Percentiles rank a stretch among this genome's conserved stretches.
Conservation (phyloP, 2,329 filamentous ascomycete species). For the Phialophora macrospora region DNA sequence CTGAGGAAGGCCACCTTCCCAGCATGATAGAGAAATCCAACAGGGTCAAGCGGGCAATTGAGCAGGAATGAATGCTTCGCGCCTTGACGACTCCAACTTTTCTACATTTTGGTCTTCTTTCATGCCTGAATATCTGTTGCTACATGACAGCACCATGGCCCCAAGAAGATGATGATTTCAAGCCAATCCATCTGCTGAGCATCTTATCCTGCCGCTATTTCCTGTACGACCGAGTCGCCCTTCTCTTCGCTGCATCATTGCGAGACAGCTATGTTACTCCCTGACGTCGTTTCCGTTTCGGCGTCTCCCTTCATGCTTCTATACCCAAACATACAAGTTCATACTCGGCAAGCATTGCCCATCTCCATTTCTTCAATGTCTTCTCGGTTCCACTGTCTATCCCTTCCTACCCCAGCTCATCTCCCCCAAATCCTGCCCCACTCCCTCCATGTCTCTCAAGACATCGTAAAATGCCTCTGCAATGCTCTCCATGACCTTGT, state of each 20-base stretch:
- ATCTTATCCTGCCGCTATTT: neutral
- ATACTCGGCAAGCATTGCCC: neutral
- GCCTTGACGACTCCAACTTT: neutral
- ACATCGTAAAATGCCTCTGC: conserved; percentile 54
- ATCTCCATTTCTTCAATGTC: neutral
- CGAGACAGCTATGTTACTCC: neutral
- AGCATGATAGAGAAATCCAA: neutral
- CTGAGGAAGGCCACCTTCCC: neutral
- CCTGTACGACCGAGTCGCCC: neutral
- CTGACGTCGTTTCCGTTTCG: neutral
- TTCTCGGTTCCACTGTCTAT: neutral
- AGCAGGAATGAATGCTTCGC: neutral
- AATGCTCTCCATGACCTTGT: conserved; percentile 68
- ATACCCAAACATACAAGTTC: neutral
- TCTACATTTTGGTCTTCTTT: neutral
- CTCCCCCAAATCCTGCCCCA: conserved; percentile 34
- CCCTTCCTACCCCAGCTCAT: conserved; percentile 34
- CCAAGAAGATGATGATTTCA: conserved; percentile 1
- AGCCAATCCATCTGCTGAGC: neutral
- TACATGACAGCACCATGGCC: neutral
- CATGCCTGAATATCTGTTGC: neutral
- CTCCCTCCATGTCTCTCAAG: conserved; percentile 40
- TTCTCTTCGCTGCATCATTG: neutral
- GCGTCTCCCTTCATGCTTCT: neutral
- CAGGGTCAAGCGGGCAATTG: neutral